Conservation (phyloP, 192 early-diverging fungal species). For the Coemansia sp. region DNA sequence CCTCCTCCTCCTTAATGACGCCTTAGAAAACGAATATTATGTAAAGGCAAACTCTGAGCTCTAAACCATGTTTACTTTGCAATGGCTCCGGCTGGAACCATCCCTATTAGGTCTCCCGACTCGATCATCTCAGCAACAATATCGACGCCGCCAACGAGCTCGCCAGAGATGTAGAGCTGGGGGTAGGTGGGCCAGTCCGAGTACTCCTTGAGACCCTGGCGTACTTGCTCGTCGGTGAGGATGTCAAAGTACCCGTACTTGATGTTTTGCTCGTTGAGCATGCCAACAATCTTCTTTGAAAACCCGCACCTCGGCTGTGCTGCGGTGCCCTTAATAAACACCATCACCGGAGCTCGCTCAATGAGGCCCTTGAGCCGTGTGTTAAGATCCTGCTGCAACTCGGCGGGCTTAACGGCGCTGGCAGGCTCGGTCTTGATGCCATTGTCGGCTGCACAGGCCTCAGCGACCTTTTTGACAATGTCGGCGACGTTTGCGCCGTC, state of each 20-base stretch:
- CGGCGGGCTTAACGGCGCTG: slow-evolving; percentile 40
- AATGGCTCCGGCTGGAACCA: slow-evolving; percentile 53
- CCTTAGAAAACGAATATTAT: not conserved
- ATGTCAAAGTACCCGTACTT: slow-evolving; percentile 92
- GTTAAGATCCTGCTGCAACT: slow-evolving; percentile 68
- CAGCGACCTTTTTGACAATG: slow-evolving; percentile 65
- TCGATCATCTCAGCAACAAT: slow-evolving; percentile 90
- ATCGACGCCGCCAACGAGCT: slow-evolving; percentile 91
- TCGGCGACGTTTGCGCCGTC: slow-evolving; percentile 87
- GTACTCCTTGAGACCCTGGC: slow-evolving; percentile 86
- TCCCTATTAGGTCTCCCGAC: slow-evolving; percentile 66
- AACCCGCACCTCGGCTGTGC: slow-evolving; percentile 91
- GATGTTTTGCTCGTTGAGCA: slow-evolving; percentile 72
- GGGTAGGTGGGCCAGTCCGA: slow-evolving; percentile 97
- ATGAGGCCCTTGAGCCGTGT: slow-evolving; percentile 70
- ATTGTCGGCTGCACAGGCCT: slow-evolving; percentile 21
- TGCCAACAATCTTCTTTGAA: slow-evolving; percentile 71
- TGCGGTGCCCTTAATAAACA: slow-evolving; percentile 97
- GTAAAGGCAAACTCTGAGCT: not conserved
- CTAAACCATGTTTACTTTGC: slow-evolving; percentile 8
- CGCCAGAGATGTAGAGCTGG: slow-evolving; percentile 89
- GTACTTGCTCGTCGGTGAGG: slow-evolving; percentile 85
- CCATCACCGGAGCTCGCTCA: slow-evolving; percentile 74
- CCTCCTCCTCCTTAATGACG: not conserved
- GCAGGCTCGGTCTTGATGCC: slow-evolving; percentile 31